A percentile compares a stretch with the other conserved stretches of the same genome.
phyloP scores from a whole-genome alignment of 2,329 filamentous ascomycete species.

The Apiospora saccharicola region DNA sequence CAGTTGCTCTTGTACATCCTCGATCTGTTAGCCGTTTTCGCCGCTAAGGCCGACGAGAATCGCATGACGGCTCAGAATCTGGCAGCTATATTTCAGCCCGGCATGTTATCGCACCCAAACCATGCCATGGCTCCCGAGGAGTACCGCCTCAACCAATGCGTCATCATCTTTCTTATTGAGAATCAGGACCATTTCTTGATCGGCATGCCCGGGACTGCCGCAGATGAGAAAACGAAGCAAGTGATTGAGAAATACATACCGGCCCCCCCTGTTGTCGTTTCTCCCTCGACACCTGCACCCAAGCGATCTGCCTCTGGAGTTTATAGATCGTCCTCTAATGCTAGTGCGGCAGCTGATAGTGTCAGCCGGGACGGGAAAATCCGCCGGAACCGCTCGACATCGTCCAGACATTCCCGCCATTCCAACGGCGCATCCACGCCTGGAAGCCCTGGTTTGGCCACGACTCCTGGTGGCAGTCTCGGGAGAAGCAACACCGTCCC shows the following conservation, averaged over 20 bases:
- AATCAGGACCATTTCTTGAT: conserved; percentile 99
- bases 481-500: conserved; percentile 88
- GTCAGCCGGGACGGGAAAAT: conserved; percentile 81
- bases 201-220: conserved; percentile 97
- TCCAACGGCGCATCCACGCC: conserved; percentile 77
- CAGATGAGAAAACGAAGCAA: conserved; percentile 79
- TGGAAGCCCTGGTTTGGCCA: conserved; percentile 63
- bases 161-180: conserved; percentile 96
- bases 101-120: conserved; percentile 89
- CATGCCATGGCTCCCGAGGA: conserved; percentile 97
- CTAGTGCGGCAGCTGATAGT: conserved; percentile 88
- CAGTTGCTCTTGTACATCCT: conserved; percentile 95
- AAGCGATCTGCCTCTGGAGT: conserved; percentile 57
- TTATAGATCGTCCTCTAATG: conserved; percentile 82
- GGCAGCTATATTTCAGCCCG: conserved; percentile 96
- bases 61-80: conserved; percentile 96
- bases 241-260: conserved; percentile 75
- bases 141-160: conserved; percentile 94
- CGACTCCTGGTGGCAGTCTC: conserved; percentile 63
- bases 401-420: conserved; percentile 83
- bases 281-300: conserved; percentile 55
- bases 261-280: conserved; percentile 50
- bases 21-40: conserved; percentile 94
- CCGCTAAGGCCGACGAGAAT: conserved; percentile 95
- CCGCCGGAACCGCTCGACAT: conserved; percentile 88